Conservation (phyloP, 2,329 filamentous ascomycete species). For the Sclerotinia trifoliorum region DNA sequence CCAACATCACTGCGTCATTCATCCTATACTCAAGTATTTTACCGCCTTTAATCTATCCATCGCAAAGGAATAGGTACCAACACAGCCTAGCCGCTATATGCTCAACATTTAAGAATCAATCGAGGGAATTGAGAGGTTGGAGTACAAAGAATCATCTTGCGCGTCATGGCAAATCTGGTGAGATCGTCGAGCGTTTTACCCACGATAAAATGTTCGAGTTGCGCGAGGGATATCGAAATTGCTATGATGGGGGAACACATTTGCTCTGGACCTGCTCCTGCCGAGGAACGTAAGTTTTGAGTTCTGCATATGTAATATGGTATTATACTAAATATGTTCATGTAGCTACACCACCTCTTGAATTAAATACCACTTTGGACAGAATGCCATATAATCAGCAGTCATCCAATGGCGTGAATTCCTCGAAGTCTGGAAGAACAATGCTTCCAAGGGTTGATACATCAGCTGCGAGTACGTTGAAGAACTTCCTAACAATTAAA, state of each 20-base stretch:
- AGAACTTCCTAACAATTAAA: background rate
- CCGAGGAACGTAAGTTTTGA: conserved; percentile 47
- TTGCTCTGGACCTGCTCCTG: conserved; percentile 52
- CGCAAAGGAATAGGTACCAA: conserved; percentile 7
- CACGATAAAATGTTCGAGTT: conserved; percentile 84
- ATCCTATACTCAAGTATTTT: background rate
- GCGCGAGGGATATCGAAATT: conserved; percentile 75
- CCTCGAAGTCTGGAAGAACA: conserved; percentile 43
- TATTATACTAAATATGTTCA: conserved; percentile 24
- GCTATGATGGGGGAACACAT: conserved; percentile 82
- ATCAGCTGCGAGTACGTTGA: conserved; percentile 50
- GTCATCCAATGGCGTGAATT: conserved; percentile 31
- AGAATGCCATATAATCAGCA: conserved; percentile 30
- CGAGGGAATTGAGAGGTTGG: conserved; percentile 7
- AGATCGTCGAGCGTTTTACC: conserved; percentile 69
- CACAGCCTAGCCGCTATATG: conserved; percentile 8
- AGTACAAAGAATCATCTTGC: background rate
- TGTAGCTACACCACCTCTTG: conserved; percentile 38
- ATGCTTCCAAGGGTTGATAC: conserved; percentile 52
- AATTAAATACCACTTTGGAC: conserved; percentile 33
- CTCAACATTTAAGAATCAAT: conserved; percentile 10
- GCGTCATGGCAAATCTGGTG: conserved; percentile 37
- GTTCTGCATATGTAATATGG: background rate
- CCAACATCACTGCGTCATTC: background rate
- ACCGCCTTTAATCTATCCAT: background rate